Base-by-base conservation (phyloP, 768 basidiomycete genomes). In the Steccherinum ochraceum region DNA sequence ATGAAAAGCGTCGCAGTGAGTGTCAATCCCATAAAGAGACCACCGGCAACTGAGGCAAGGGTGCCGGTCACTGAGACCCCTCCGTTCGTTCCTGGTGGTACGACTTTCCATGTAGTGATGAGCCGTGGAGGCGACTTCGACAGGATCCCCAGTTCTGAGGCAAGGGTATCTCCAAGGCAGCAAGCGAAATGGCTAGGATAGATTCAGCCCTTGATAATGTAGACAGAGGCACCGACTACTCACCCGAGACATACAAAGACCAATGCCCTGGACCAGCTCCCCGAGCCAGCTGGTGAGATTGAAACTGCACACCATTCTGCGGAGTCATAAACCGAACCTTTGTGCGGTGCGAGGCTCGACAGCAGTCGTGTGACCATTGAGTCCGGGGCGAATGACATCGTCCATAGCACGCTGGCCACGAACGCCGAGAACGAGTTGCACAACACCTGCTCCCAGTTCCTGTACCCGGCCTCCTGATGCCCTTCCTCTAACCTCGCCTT, bases 71-170 rank as follows among this genome's bases (percentile, higher is more conserved):
- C 50, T 4, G 90, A 88, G 52, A 96, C 78, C 0, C 78, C 94
- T 2, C 94, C 94, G 59, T 97, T 96, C 10, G 94, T 96, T 2
- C 94, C 94, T 1, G 85, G 83, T 1, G 93, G 93, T 0, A 93
- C 89, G 1, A 68, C 57, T 56, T 75, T 77, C 48, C 86, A 66
- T 3, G 88, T 93, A 3, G 92, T 94, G 58, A 96, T 78, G 26
- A 95, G 78, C 44, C 83, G 62, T 26, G 94, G 89, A 2, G 74
- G 75, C 12, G 77, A 72, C 30, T 63, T 64, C 21, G 92, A 86
- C 40, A 96, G 74, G 56, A 96, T 93, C 26, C 94, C 94, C 20
- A 96, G 77, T 67, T 96, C 94, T 7, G 91, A 94, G 0, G 93
- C 93, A 2, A 97, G 80, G 0, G 93, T 96, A 60, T 96, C 93